Conservation (phyloP, 1,284 basidiomycete species). For the Irpex sp. region DNA sequence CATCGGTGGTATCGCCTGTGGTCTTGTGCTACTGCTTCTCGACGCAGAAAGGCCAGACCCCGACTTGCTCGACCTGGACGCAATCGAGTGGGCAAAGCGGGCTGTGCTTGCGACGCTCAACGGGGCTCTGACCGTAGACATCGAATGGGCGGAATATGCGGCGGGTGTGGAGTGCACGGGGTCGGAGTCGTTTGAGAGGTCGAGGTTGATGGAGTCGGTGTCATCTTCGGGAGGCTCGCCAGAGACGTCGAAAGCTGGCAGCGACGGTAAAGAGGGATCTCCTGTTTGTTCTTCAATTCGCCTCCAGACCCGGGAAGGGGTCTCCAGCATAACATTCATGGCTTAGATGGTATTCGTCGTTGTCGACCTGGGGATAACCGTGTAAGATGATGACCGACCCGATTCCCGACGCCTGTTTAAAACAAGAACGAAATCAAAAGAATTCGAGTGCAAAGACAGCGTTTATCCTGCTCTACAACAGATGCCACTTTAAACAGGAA, state of each 20-base stretch:
- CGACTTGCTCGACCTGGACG: constrained; percentile 35
- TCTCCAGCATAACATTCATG: constrained; percentile 52
- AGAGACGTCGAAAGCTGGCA: constrained; percentile 67
- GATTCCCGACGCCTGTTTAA: too few relatives aligned
- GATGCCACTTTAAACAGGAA: background rate
- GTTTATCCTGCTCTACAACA: background rate
- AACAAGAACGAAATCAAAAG: too few relatives aligned
- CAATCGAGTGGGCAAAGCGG: constrained; percentile 72
- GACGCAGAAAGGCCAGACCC: constrained; percentile 12
- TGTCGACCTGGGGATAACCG: too few relatives aligned
- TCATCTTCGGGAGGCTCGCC: constrained; percentile 22
- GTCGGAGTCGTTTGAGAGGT: constrained; percentile 20
- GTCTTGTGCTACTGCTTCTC: constrained; percentile 8
- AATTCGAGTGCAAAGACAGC: too few relatives aligned
- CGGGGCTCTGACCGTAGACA: constrained; percentile 45
- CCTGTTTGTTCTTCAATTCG: constrained; percentile 68
- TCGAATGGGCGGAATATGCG: constrained; percentile 36
- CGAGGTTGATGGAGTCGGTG: constrained; percentile 22
- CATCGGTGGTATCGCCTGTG: background rate
- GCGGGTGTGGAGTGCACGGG: constrained; percentile 69
- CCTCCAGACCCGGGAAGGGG: constrained; percentile 76
- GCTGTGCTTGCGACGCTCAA: constrained; percentile 55
- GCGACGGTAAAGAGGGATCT: constrained; percentile 74
- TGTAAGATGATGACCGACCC: too few relatives aligned
- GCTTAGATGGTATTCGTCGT: background rate